Evolutionary conservation across 768 basidiomycete species (phyloP).

Genomic region (Auricularia cornea): DNA sequence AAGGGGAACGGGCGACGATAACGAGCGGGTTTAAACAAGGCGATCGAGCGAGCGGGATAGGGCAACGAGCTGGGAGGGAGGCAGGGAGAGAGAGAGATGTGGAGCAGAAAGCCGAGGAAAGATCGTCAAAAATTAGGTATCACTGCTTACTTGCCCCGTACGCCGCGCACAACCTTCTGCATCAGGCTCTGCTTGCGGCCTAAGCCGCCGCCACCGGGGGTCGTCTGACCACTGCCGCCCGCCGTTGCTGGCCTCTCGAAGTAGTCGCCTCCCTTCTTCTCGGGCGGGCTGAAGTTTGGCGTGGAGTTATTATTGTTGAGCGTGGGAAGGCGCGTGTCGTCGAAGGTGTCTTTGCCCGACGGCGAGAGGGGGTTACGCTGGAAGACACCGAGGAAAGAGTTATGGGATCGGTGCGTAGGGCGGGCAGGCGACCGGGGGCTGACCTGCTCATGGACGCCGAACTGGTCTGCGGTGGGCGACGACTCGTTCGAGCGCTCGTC

Average conservation of each 20-base stretch:
- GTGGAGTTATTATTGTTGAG: background rate
- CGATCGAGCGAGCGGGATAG: too few relatives aligned
- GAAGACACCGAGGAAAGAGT: conserved; percentile 73
- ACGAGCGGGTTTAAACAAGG: background rate
- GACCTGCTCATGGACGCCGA: background rate
- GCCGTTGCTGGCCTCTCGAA: conserved; percentile 25
- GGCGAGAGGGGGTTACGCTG: background rate
- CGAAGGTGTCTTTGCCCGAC: background rate
- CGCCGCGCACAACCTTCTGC: conserved; percentile 70
- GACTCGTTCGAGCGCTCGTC: conserved; percentile 35
- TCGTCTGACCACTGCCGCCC: conserved; percentile 18
- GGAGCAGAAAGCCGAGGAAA: background rate
- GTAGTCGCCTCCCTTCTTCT: conserved; percentile 31
- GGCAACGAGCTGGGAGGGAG: background rate
- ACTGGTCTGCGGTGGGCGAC: background rate
- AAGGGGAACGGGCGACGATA: background rate
- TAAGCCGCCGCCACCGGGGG: conserved; percentile 29
- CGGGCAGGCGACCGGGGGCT: conserved; percentile 23
- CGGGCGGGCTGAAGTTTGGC: background rate
- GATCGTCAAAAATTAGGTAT: background rate
- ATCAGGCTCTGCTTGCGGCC: conserved; percentile 71
- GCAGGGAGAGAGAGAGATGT: background rate
- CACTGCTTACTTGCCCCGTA: conserved; percentile 45
- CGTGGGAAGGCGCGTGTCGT: conserved; percentile 46
- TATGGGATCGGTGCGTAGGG: conserved; percentile 64